phyloP scores from a whole-genome alignment of 768 basidiomycete species.

The Boletus reticuloceps region DNA sequence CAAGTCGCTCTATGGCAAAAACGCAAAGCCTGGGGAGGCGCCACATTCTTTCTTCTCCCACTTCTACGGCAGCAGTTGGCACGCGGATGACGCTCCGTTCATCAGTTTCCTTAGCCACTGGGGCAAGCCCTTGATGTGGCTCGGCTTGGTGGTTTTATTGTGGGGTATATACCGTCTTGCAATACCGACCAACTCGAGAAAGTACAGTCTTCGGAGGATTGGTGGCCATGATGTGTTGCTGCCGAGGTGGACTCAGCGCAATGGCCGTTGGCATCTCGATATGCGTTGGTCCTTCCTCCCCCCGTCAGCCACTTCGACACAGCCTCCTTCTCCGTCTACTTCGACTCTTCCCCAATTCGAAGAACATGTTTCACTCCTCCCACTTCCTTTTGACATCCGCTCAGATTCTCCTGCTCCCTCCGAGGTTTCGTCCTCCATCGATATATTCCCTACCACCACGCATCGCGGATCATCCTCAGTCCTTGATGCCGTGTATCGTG shows the following conservation, averaged over 20 bases:
- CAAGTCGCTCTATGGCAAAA: constrained; percentile 98
- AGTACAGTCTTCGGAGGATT: constrained; percentile 56
- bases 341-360: constrained; percentile 49
- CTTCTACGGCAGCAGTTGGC: constrained; percentile 98
- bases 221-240: constrained; percentile 77
- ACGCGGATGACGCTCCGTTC: constrained; percentile 97
- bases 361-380: constrained; percentile 51
- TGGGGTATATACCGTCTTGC: constrained; percentile 59
- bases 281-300: constrained; percentile 54
- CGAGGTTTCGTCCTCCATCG: constrained; percentile 43
- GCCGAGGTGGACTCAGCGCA: constrained; percentile 68
- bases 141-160: constrained; percentile 71
- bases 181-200: constrained; percentile 58
- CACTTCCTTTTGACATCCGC: constrained; percentile 59
- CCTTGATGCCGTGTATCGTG: constrained; percentile 51
- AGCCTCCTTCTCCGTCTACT: constrained; percentile 46
- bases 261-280: constrained; percentile 74
- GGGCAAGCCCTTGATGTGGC: constrained; percentile 87
- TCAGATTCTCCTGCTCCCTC: constrained; percentile 56
- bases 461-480: constrained; percentile 41
- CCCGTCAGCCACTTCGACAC: constrained; percentile 38
- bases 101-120: constrained; percentile 87
- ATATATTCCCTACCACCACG: constrained; percentile 40
- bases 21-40: constrained; percentile 77
- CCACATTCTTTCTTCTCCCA: constrained; percentile 96